Base-by-base conservation (phyloP, 2,329 filamentous ascomycete genomes). In the Penicillium sp. region DNA sequence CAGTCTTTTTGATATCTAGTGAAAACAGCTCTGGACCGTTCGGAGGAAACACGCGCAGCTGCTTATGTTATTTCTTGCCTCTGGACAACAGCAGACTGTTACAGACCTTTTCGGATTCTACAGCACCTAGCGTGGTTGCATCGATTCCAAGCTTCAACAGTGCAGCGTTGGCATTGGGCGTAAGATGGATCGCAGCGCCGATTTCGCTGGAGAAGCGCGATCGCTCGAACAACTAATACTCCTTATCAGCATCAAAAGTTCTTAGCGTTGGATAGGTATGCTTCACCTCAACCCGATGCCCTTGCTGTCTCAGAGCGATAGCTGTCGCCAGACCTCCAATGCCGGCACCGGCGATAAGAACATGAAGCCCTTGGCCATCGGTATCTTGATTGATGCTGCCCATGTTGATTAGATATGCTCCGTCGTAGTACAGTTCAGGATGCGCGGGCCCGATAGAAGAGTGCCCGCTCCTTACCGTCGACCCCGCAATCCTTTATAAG, bases 161-260 rank as follows among this genome's bases (percentile, higher is more conserved):
- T 2, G 89, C 73, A 0, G 85, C 84, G 70, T 88, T 87, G 2
- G 82, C 77, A 67, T 90, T 90, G 0, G 88, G 86, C 0, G 85
- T 82, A 5, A 90, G 71, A 67, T 89, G 86, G n/a, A 90, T 81
- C 0, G 87, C 87, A 3, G 87, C 86, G 0, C 87, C 87, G 1
- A 81, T 75, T 71, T 89, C 86, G 55, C 78, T 82, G 17, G 83
- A 82, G 38, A 88, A 82, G 1, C 77, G 76, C 0, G 85, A 87
- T 69, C 86, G 82, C 66, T 89, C 86, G 54, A 81, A 84, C 0
- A 88, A 62, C 82, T 85, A 57, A 8, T 21, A 17, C 13, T 30
- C n/a, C 17, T 7, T 44, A 55, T 55, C 19, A 58, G 60, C 17
- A 29, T 11, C 8, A 35, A 5, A 5, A 3, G 35, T 15, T n/a